phyloP scores from a whole-genome alignment of 2,329 filamentous ascomycete genomes.

The Aspergillus hiratsukae region DNA sequence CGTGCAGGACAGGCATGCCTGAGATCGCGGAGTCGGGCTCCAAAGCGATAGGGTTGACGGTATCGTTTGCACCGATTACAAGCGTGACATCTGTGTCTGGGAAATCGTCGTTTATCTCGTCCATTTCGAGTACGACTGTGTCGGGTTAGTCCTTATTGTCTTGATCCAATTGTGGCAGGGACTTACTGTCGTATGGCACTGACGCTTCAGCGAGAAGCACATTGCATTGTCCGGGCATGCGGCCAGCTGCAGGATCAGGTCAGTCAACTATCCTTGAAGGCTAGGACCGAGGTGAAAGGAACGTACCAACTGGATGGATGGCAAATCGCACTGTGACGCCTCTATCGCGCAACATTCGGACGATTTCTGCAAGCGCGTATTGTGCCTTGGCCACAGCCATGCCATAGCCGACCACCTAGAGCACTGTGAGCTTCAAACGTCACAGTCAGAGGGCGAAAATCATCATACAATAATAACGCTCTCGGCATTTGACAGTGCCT shows the following conservation, averaged over 20 bases:
- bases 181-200: slow-evolving; percentile 74
- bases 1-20: slow-evolving; percentile 87
- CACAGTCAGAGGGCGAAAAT: not conserved
- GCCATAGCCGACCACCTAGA: slow-evolving; percentile 71
- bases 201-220: slow-evolving; percentile 82
- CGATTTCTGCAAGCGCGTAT: slow-evolving; percentile 83
- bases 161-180: not conserved
- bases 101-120: slow-evolving; percentile 94
- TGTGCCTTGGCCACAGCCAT: slow-evolving; percentile 95
- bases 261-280: not conserved
- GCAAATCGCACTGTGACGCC: slow-evolving; percentile 81
- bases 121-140: slow-evolving; percentile 79
- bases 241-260: slow-evolving; percentile 48
- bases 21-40: slow-evolving; percentile 80
- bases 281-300: not conserved
- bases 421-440: not conserved
- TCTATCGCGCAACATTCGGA: slow-evolving; percentile 65
- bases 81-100: slow-evolving; percentile 77
- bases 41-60: slow-evolving; percentile 83
- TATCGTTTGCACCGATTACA: slow-evolving; percentile 89
- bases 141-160: slow-evolving; percentile 11
- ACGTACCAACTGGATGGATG: slow-evolving; percentile 70
- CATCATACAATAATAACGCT: slow-evolving; percentile 69
- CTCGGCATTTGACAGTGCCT: slow-evolving; percentile 69
- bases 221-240: slow-evolving; percentile 93